phyloP scores from a whole-genome alignment of 2,329 filamentous ascomycete genomes.

The Aspergillus fumigatiaffinis region DNA sequence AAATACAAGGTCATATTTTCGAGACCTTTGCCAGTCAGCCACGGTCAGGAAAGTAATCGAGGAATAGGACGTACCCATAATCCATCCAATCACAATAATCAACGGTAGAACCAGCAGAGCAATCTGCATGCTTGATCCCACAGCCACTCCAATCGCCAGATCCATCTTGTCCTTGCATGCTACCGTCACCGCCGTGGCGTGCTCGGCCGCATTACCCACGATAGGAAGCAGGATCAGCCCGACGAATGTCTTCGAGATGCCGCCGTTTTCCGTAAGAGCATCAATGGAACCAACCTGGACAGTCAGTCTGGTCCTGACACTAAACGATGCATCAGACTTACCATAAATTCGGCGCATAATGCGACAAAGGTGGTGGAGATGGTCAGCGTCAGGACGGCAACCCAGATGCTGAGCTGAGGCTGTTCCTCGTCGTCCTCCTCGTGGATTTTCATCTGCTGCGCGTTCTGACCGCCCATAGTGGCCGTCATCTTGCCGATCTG shows the following conservation, averaged over 20 bases:
- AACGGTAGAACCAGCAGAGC: conserved; percentile 60
- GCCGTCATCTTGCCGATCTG: conserved; percentile 52
- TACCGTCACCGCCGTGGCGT: conserved; percentile 60
- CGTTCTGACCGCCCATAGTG: conserved; percentile 47
- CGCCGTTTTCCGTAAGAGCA: conserved; percentile 46
- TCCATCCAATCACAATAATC: conserved; percentile 60
- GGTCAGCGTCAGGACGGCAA: conserved; percentile 68
- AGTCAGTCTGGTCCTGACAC: not conserved
- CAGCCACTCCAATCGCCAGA: conserved; percentile 61
- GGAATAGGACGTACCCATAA: conserved; percentile 39
- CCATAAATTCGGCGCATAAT: conserved; percentile 67
- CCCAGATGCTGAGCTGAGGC: conserved; percentile 67
- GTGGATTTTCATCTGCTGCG: conserved; percentile 45
- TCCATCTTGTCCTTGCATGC: conserved; percentile 67
- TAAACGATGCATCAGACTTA: conserved; percentile 11
- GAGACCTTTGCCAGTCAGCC: conserved; percentile 34
- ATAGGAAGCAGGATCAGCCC: conserved; percentile 63
- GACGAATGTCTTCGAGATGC: conserved; percentile 58
- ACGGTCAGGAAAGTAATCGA: not conserved
- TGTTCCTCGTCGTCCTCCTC: conserved; percentile 69
- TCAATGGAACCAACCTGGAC: conserved; percentile 51
- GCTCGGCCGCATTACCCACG: conserved; percentile 63
- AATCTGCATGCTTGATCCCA: conserved; percentile 64
- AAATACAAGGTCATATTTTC: conserved; percentile 72
- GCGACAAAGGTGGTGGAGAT: conserved; percentile 76